Base-by-base conservation (phyloP, 257 asterid genomes). In the Datura wrightii region DNA sequence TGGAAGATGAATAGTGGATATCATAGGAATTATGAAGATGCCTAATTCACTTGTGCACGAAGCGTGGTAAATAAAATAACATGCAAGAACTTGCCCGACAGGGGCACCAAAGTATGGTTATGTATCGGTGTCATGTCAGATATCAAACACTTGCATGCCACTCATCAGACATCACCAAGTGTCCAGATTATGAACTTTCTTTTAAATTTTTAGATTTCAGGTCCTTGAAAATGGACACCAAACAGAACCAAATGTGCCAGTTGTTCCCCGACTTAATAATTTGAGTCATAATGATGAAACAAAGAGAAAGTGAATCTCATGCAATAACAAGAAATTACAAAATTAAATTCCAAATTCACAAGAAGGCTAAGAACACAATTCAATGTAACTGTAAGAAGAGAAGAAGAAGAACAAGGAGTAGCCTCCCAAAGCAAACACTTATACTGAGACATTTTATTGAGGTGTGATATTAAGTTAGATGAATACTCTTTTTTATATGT, bases 191-290 rank as follows among this genome's bases (percentile, higher is more conserved):
- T 74, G 16, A 36, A 69, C 18, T 44, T 78, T 3, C 34, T 31
- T 78, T 50, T 14, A 31, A 34, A 52, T 78, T 14, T 78, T 15
- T 13, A 50, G 13, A 34, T 34, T 0, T 14, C 19, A 7, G 14
- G 82, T 56, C 62, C 62, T 76, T 76, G 62, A 52, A 24, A 76
- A 15, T 52, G 34, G 63, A 78, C 48, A 76, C 63, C 24, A 37
- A 78, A 56, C 63, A 78, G 9, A 52, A 78, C 15, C 31, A 78
- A 52, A 78, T 52, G 34, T 53, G 63, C 7, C 48, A 34, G 48
- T 74, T 13, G 82, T 78, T 34, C 63, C 82, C 82, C 44, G 5
- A 34, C 15, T 13, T 52, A 4, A 52, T 16, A 53, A 34, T 52
- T 52, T 36, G 8, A 52, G 82, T 48, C 82, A 53, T 52, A 52